Evolutionary conservation across 1,284 basidiomycete species (phyloP).

Genomic region (Sporisorium graminicola): DNA sequence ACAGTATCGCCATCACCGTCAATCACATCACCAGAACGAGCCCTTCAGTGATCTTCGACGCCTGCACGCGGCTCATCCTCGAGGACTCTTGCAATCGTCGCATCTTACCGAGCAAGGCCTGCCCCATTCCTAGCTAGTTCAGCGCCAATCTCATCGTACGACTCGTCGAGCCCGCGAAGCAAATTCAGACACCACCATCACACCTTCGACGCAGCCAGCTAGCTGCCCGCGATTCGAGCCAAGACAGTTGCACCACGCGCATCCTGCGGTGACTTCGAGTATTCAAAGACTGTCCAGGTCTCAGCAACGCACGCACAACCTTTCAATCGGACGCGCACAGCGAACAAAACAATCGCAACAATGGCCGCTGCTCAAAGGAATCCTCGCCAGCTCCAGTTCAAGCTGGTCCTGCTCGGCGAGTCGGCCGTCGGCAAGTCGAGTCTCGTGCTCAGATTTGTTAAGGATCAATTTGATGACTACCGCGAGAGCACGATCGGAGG

Average conservation of each 20-base stretch:
- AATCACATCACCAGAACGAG: not conserved
- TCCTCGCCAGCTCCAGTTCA: slow-evolving; percentile 57
- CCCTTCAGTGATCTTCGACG: too few relatives aligned
- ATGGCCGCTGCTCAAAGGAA: slow-evolving; percentile 49
- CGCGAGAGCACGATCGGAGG: slow-evolving; percentile 75
- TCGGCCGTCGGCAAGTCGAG: slow-evolving; percentile 98
- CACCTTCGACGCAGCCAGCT: not conserved
- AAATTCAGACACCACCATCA: not conserved
- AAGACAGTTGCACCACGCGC: not conserved
- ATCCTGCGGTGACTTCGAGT: not conserved
- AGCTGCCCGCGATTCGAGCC: not conserved
- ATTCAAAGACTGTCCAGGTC: not conserved
- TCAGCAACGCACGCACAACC: not conserved
- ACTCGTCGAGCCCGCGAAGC: not conserved
- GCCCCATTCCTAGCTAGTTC: too few relatives aligned
- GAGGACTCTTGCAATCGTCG: not conserved
- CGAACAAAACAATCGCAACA: not conserved
- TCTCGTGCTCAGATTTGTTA: slow-evolving; percentile 92
- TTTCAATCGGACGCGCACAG: not conserved
- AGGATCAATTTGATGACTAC: slow-evolving; percentile 98
- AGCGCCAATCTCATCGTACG: not conserved
- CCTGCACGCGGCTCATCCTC: too few relatives aligned
- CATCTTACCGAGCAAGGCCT: not conserved
- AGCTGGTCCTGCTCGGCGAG: slow-evolving; percentile 76
- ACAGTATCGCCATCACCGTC: not conserved